These are phyloP conservation scores for Rhododendron molle DNA, from an alignment of 148 eudicot species.

Conservation along the genomic window DNA sequence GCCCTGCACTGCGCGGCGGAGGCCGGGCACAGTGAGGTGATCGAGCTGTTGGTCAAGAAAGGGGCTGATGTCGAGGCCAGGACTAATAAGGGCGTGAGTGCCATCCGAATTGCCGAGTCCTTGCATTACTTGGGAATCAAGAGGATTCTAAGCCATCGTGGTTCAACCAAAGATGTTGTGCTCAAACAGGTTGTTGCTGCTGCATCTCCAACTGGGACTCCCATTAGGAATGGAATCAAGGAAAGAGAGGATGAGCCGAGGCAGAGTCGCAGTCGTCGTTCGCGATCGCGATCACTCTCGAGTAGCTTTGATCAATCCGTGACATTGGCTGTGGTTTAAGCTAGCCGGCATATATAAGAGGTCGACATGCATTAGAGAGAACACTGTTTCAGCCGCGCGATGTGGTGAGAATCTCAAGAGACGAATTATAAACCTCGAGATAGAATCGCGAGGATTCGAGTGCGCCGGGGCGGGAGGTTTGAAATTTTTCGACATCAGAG, in stretches of 20 bases:
- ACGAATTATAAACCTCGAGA: neutral
- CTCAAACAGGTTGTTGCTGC: neutral
- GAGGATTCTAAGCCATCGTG: constrained; percentile 32
- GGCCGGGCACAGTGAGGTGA: constrained; percentile 39
- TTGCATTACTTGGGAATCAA: constrained; percentile 37
- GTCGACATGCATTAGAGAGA: neutral
- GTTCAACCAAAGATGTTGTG: constrained; percentile 17
- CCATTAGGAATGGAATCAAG: constrained; percentile 9
- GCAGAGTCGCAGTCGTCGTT: constrained; percentile 16
- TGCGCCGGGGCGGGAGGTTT: neutral
- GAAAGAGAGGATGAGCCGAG: constrained; percentile 7
- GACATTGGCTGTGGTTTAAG: constrained; percentile 7
- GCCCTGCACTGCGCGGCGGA: constrained; percentile 55
- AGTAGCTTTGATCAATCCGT: constrained; percentile 20
- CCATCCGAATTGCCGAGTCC: constrained; percentile 39
- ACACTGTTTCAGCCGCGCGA: neutral
- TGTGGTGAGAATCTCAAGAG: neutral
- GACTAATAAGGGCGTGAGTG: constrained; percentile 35
- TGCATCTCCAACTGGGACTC: neutral
- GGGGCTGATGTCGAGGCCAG: constrained; percentile 36
- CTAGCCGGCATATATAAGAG: no score
- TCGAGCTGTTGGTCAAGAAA: constrained; percentile 42
- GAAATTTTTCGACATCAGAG: neutral
- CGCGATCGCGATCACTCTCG: neutral
- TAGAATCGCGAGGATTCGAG: neutral